Evolutionary conservation across 139 green algal species (phyloP), one percentile per base, ranked within the genome.

Genomic region (Gonium pectorale): DNA sequence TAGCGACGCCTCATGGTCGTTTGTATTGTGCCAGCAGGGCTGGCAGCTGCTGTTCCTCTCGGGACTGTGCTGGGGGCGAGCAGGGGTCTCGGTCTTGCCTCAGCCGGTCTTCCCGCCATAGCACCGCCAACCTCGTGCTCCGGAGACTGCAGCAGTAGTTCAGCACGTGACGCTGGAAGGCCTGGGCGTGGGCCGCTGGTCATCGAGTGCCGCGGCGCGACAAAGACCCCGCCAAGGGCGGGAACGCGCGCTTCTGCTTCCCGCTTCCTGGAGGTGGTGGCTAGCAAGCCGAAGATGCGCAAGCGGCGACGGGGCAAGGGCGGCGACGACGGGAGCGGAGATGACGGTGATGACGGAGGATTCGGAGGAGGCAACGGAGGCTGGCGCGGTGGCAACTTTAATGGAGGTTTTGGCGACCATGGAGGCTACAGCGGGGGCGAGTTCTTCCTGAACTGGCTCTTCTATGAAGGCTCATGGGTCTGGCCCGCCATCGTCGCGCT

Each of bases 1-100:
- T n/a, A n/a, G n/a, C n/a, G n/a, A n/a, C n/a, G n/a, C n/a, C n/a
- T 43, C 24, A 79, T 79, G 71, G 71, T 66, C 33, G 71, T 64
- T 35, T 35, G 46, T 31, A 46, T 79, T 19, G 31, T 66, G n/a
- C 71, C 71, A 17, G 46, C 44, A 1, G 71, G 71, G 0, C 71
- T 79, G 5, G 5, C 62, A 64, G 56, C 19, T 33, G 15, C 64
- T 31, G 68, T 40, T 27, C 41, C 68, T 2, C 68, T 77, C 40
- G 68, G 68, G 6, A 26, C 43, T 43, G 68, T 60, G 51, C 26
- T 59, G 51, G 26, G 51, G 21, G 51, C 51, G 24, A 63, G 44
- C 49, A 79, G 66, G 5, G 71, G 71, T 7, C 49, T 79, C 29
- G 49, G 71, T 35, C 49, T 49, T 17, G 24, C 59, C 31, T 49